phyloP scores from a whole-genome alignment of 306 rosid genomes.

The Carpinus fangiana region DNA sequence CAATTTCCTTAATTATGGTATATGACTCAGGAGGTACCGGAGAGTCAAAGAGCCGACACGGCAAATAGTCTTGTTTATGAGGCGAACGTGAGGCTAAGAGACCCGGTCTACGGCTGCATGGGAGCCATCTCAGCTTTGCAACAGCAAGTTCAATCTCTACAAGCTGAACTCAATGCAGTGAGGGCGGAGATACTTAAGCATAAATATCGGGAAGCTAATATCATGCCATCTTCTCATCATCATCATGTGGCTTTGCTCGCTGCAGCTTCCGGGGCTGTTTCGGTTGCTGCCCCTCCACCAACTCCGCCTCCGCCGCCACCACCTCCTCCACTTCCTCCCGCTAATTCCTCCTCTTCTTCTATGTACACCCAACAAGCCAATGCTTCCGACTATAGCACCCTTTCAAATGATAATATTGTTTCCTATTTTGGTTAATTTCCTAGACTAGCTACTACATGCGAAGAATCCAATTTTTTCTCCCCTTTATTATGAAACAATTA shows the following conservation, averaged over 20 bases:
- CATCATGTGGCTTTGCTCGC: constrained; percentile 47
- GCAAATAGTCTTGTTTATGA: constrained; percentile 96
- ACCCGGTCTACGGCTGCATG: constrained; percentile 98
- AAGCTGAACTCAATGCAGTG: constrained; percentile 77
- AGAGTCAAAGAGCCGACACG: constrained; percentile 82
- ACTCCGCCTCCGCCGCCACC: constrained; percentile 38
- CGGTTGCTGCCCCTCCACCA: constrained; percentile 51
- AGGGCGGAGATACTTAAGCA: constrained; percentile 78
- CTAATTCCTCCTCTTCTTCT: constrained; percentile 53
- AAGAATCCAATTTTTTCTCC: constrained; percentile 23
- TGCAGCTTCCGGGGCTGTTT: constrained; percentile 44
- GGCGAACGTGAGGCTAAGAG: constrained; percentile 95
- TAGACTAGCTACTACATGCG: background rate
- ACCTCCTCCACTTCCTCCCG: constrained; percentile 33
- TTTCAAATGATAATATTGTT: constrained; percentile 44
- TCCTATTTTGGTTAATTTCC: constrained; percentile 46
- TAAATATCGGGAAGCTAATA: constrained; percentile 70
- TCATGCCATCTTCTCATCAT: constrained; percentile 39
- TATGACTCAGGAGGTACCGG: constrained; percentile 69
- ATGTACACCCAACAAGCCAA: constrained; percentile 39
- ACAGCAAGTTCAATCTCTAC: constrained; percentile 83
- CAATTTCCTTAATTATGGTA: background rate
- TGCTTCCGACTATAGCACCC: constrained; percentile 38
- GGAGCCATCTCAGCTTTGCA: constrained; percentile 94
- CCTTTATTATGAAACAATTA: constrained; percentile 22